Base-by-base conservation (phyloP, 2,329 filamentous ascomycete species). In the Fusarium sp. region DNA sequence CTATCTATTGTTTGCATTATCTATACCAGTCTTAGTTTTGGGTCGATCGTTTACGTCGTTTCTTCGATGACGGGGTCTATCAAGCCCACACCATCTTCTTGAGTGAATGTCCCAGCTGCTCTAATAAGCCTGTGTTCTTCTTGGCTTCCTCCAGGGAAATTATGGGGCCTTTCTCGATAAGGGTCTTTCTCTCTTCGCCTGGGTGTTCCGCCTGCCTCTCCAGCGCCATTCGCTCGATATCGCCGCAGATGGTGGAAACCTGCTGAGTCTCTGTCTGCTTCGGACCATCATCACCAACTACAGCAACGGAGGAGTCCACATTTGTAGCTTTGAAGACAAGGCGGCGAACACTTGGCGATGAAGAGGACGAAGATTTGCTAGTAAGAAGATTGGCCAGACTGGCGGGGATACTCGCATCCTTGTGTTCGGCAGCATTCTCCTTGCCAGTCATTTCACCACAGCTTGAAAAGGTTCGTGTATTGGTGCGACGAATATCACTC, bases 11-110 rank as follows among this genome's bases (percentile, higher is more conserved):
- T 35, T 60, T 65, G 40, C 20, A 42, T 58, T 64, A 60, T 72
- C 66, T 60, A 67, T 65, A 40, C 35, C 49, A 42, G 42, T 46
- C 63, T 59, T 20, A 41, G 14, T 37, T 46, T 26, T 53, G 32
- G 44, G n/a, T 60, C 44, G 33, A 48, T 55, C 59, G 17, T 71
- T 64, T 57, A 57, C 52, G 44, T 55, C 45, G 45, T 48, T 57
- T 58, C 26, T 49, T 54, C 59, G 45, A 58, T 69, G 76, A 53
- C 60, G 63, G 42, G 45, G 53, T 44, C 26, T 52, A 54, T 77
- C 46, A 87, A 50, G 88, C 88, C 96, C 96, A 98, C 15, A 99
- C 94, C 79, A 98, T 82, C 85, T 93, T 97, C 88, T 97, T 98
- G 76, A 98, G 86, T 64, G 92, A 92, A 84, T 98, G 94, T 3